Evolutionary conservation across 2,329 filamentous ascomycete genomes (phyloP).

Genomic region (Phialemoniopsis sp.): DNA sequence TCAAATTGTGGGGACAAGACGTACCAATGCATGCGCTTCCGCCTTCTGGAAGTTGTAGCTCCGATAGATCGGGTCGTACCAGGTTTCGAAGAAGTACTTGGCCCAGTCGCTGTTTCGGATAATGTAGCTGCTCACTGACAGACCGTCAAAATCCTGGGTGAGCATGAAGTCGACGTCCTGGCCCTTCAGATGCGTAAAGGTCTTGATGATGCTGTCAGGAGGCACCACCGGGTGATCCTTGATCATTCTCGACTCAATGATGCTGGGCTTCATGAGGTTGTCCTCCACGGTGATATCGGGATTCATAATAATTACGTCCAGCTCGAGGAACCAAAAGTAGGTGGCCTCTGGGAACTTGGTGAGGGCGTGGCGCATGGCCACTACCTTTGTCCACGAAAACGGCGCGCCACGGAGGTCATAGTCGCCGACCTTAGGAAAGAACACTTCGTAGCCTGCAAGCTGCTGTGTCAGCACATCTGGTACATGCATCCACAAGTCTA

Average conservation of each 20-base stretch:
- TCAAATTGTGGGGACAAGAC: constrained; percentile 16
- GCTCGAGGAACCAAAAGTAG: constrained; percentile 85
- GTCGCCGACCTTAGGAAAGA: constrained; percentile 73
- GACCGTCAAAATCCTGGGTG: constrained; percentile 77
- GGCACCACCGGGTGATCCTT: constrained; percentile 84
- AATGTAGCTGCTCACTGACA: constrained; percentile 75
- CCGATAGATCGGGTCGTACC: constrained; percentile 93
- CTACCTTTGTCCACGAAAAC: constrained; percentile 70
- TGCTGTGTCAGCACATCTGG: neutral
- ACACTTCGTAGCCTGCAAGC: constrained; percentile 71
- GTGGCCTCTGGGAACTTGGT: constrained; percentile 70
- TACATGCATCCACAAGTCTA: too few species aligned
- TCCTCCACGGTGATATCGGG: constrained; percentile 64
- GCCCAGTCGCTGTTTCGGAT: constrained; percentile 85
- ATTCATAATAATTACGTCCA: constrained; percentile 87
- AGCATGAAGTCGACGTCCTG: constrained; percentile 77
- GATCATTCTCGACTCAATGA: constrained; percentile 76
- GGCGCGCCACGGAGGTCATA: constrained; percentile 65
- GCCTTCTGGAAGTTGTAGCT: constrained; percentile 96
- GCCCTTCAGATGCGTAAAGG: constrained; percentile 76
- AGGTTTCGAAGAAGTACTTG: constrained; percentile 87
- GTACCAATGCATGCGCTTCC: constrained; percentile 83
- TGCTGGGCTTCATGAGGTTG: constrained; percentile 62
- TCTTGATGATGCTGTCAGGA: constrained; percentile 95
- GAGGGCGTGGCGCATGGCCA: constrained; percentile 85